Conservation (phyloP, 192 early-diverging fungal species). For the Polychytrium aggregatum region DNA sequence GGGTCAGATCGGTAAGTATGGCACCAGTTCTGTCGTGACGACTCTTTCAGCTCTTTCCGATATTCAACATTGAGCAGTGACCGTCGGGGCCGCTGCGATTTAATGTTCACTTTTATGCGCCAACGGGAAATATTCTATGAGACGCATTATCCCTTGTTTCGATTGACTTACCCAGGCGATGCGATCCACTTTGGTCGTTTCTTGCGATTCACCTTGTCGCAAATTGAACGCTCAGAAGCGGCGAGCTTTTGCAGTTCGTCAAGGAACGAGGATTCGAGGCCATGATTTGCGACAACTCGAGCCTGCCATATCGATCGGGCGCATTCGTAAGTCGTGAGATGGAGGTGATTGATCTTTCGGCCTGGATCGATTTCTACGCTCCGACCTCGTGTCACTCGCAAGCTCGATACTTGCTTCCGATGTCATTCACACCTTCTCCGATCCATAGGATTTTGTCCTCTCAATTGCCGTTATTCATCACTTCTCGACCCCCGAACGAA, state of each 20-base stretch:
- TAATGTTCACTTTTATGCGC: no score
- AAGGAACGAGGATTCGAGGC: constrained; percentile 63
- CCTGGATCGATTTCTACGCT: no score
- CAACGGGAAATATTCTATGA: no score
- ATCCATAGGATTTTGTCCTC: constrained; percentile 72
- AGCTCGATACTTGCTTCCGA: no score
- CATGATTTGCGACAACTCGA: constrained; percentile 69
- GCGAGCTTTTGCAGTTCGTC: constrained; percentile 66
- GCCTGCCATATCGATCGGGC: constrained; percentile 56
- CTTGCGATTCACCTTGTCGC: not conserved
- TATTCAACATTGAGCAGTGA: no score
- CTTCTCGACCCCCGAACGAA: constrained; percentile 66
- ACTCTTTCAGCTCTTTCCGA: no score
- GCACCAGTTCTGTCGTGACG: not conserved
- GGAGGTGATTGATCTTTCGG: no score
- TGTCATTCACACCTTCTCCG: constrained; percentile 3
- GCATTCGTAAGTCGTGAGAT: constrained; percentile 64
- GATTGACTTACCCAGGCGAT: no score
- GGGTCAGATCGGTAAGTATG: constrained; percentile 77
- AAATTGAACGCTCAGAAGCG: constrained; percentile 43
- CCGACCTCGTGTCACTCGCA: not conserved
- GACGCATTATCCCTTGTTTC: no score
- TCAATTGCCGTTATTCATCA: constrained; percentile 97
- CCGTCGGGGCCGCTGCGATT: no score
- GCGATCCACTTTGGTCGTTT: no score